A percentile compares a stretch with the other conserved stretches of the same genome.
These are phyloP conservation scores for Podaxis sp. DNA, from an alignment of 768 basidiomycete species.

Conservation along the genomic window DNA sequence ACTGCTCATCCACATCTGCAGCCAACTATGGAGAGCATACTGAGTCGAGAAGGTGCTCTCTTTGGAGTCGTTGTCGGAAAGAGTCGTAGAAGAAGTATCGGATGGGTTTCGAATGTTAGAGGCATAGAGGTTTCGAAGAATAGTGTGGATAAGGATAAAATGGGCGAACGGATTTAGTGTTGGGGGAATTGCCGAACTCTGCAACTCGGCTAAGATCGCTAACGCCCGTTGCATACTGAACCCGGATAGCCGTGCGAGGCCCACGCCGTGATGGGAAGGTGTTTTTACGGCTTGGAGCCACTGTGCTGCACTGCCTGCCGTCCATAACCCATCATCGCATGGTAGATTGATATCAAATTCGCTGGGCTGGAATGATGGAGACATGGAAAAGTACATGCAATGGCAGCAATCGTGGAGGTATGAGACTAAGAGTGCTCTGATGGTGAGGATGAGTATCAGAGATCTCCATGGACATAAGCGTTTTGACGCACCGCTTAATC, in stretches of 20 bases:
- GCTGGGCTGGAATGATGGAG: constrained; percentile 43
- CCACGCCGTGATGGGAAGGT: constrained; percentile 42
- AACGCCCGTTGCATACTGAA: constrained; percentile 39
- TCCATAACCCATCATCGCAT: constrained; percentile 58
- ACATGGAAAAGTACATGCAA: constrained; percentile 51
- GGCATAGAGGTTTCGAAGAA: constrained; percentile 41
- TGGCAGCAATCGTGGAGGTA: constrained; percentile 61
- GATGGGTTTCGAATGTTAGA: constrained; percentile 14
- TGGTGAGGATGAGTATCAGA: constrained; percentile 15
- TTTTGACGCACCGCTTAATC: constrained; percentile 48
- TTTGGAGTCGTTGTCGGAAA: constrained; percentile 13
- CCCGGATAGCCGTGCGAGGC: constrained; percentile 34
- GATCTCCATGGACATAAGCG: constrained; percentile 12
- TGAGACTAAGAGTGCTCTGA: constrained; percentile 45
- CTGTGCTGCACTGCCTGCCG: constrained; percentile 42
- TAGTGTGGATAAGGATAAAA: constrained; percentile 46
- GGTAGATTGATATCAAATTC: constrained; percentile 56
- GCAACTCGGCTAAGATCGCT: constrained; percentile 32
- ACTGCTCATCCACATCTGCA: constrained; percentile 51
- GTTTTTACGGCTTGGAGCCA: constrained; percentile 46
- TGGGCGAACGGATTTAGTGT: constrained; percentile 41
- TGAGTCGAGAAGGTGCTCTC: constrained; percentile 36
- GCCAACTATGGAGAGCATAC: constrained; percentile 58
- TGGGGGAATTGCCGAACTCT: constrained; percentile 26
- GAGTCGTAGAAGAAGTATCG: constrained; percentile 10